A percentile compares a stretch with the other conserved stretches of the same genome.
These are phyloP conservation scores for Mercurialis annua DNA, from an alignment of 345 rosid species.

Conservation along the genomic window DNA sequence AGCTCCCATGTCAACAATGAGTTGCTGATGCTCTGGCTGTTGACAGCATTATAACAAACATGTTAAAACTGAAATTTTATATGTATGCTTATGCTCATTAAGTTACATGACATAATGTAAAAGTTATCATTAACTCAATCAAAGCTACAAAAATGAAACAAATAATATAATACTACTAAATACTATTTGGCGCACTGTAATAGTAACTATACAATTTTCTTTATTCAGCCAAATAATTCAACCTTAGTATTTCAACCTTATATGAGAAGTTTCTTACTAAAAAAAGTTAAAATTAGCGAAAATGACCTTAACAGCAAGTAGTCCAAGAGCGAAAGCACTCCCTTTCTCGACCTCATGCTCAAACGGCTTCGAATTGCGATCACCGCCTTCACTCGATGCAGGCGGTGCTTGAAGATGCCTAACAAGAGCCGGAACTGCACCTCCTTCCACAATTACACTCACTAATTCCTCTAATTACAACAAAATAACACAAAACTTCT, in stretches of 20 bases:
- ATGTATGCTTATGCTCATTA: background rate
- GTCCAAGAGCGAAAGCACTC: slow-evolving; percentile 94
- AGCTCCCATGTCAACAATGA: slow-evolving; percentile 90
- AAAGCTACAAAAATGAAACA: too few relatives aligned
- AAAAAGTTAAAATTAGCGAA: slow-evolving; percentile 6
- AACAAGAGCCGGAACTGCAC: slow-evolving; percentile 90
- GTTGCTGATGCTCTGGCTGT: slow-evolving; percentile 99
- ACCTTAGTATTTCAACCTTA: too few relatives aligned
- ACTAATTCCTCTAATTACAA: slow-evolving; percentile 76
- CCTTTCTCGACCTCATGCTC: slow-evolving; percentile 99
- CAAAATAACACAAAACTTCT: background rate
- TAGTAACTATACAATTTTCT: too few relatives aligned
- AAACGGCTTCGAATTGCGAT: slow-evolving; percentile 50
- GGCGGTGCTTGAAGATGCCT: slow-evolving; percentile 80
- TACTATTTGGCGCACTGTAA: too few relatives aligned
- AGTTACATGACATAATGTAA: background rate
- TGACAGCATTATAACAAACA: slow-evolving; percentile 2
- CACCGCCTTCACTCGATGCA: slow-evolving; percentile 53
- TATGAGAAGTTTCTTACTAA: too few relatives aligned
- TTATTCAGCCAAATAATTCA: too few relatives aligned
- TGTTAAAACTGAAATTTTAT: background rate
- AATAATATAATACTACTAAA: too few relatives aligned
- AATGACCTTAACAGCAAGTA: slow-evolving; percentile 88
- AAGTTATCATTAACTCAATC: too few relatives aligned
- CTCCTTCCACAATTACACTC: slow-evolving; percentile 90